Evolutionary conservation across 139 green algal species (phyloP).

Genomic region (Nannochloris sp.): DNA sequence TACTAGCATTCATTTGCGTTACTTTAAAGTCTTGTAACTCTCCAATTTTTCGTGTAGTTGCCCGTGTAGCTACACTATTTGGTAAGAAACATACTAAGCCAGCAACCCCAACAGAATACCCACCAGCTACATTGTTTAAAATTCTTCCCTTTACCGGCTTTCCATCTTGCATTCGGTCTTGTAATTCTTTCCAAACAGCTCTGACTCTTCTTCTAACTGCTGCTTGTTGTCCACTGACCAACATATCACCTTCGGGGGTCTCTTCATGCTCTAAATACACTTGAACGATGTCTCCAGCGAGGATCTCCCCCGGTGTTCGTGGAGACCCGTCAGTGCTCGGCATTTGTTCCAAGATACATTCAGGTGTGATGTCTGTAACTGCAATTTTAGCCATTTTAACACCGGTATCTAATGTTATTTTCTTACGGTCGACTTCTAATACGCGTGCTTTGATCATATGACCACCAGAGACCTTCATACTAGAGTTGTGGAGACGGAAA

Average conservation of each 20-base stretch:
- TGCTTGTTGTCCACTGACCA: slow-evolving; percentile 15
- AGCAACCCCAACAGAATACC: slow-evolving; percentile 34
- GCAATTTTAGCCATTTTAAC: slow-evolving; percentile 11
- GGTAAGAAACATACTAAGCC: slow-evolving; percentile 37
- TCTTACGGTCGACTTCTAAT: slow-evolving; percentile 10
- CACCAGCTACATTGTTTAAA: slow-evolving; percentile 24
- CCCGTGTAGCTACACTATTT: background rate
- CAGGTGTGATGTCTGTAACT: slow-evolving; percentile 6
- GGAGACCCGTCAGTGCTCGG: background rate
- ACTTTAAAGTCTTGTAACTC: slow-evolving; percentile 30
- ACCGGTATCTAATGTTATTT: slow-evolving; percentile 22
- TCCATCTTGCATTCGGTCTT: background rate
- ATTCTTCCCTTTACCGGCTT: slow-evolving; percentile 27
- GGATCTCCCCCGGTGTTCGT: background rate
- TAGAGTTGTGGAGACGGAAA: slow-evolving; percentile 24
- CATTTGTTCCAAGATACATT: slow-evolving; percentile 8
- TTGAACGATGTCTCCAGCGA: slow-evolving; percentile 25
- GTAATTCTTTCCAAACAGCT: slow-evolving; percentile 29
- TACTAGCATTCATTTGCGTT: slow-evolving; percentile 7
- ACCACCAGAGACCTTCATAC: slow-evolving; percentile 7
- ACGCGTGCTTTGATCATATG: slow-evolving; percentile 29
- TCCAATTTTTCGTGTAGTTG: slow-evolving; percentile 20
- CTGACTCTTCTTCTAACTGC: slow-evolving; percentile 13
- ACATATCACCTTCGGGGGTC: slow-evolving; percentile 23
- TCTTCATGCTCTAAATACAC: slow-evolving; percentile 23